Conservation (phyloP, 208 protist genomes). For the Leishmania tarentolae region DNA sequence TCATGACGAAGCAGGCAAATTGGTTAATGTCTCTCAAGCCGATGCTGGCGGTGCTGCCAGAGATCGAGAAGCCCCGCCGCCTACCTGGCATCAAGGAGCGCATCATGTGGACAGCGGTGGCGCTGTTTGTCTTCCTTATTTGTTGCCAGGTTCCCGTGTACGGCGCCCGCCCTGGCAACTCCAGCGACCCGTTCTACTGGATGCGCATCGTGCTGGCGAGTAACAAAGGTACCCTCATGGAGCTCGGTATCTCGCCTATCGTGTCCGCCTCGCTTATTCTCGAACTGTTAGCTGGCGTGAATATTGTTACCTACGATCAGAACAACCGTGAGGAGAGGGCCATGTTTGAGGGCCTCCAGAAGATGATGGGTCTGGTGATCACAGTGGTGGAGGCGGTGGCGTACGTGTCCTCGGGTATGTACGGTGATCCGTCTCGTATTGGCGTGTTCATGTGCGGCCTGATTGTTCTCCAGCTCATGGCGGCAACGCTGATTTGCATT, state of each 20-base stretch:
- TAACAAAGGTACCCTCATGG: constrained; percentile 99
- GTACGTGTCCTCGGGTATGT: constrained; percentile 99
- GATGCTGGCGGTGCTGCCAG: constrained; percentile 95
- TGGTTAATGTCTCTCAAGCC: constrained; percentile 94
- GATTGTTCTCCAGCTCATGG: constrained; percentile 99
- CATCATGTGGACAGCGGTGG: constrained; percentile 98
- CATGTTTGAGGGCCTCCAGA: constrained; percentile 98
- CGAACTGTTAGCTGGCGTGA: constrained; percentile 97
- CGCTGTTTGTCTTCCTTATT: constrained; percentile 99
- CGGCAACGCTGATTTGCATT: constrained; percentile 98
- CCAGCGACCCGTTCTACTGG: constrained; percentile 99
- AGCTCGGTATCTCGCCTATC: constrained; percentile 98
- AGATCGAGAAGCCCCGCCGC: constrained; percentile 91
- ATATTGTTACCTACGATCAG: constrained; percentile 97
- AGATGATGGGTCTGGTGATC: constrained; percentile 98
- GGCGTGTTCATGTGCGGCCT: constrained; percentile 94
- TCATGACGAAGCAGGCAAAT: constrained; percentile 34
- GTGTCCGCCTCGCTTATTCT: constrained; percentile 98
- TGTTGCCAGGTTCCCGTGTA: constrained; percentile 99
- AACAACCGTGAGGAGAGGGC: constrained; percentile 95
- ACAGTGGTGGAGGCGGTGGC: constrained; percentile 97
- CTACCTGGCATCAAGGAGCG: constrained; percentile 95
- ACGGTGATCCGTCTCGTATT: constrained; percentile 97
- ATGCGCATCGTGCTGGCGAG: constrained; percentile 99
- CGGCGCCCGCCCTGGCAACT: constrained; percentile 95